Evolutionary conservation across 495 filamentous ascomycete genomes (phyloP), one percentile per base, ranked within the genome.

Genomic region (Trichoderma orchidacearum): DNA sequence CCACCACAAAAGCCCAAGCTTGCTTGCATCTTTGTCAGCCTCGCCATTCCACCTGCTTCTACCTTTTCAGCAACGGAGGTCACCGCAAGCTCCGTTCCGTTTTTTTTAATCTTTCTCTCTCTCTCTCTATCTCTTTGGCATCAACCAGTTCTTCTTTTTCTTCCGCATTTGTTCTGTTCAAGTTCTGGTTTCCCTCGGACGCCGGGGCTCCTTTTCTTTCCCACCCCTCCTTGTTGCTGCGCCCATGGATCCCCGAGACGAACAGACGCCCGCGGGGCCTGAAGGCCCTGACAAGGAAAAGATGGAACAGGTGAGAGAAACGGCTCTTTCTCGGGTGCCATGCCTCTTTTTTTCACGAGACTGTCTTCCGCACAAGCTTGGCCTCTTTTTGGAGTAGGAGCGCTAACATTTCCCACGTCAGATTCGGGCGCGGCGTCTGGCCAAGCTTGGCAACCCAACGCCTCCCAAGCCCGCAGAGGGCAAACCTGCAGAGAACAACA

Each of bases 341-440:
- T 8, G 32, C 9, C 8, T 8, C 8, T n/a, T 7, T 50, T 50
- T 7, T 21, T 50, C 13, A 50, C 17, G 9, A 50, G 25, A 7
- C 41, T 50, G 13, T 50, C 41, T n/a, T 8, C 32, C 6, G n/a
- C n/a, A n/a, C n/a, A n/a, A n/a, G n/a, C n/a, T n/a, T n/a, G n/a
- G n/a, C n/a, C n/a, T n/a, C n/a, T n/a, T n/a, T n/a, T n/a, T n/a
- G n/a, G n/a, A n/a, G n/a, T n/a, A n/a, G n/a, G n/a, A n/a, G n/a
- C n/a, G n/a, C n/a, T n/a, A n/a, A n/a, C n/a, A n/a, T n/a, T n/a
- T n/a, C n/a, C n/a, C n/a, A n/a, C n/a, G n/a, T n/a, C n/a, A 70
- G 66, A 77, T 77, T 58, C 71, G 74, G 15, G 58, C 55, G 17
- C 66, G 70, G 18, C 59, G 74, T 45, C 60, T 77, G 9, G 71